Base-by-base conservation (phyloP, 441 rosid genomes). In the Theobroma grandiflorum region DNA sequence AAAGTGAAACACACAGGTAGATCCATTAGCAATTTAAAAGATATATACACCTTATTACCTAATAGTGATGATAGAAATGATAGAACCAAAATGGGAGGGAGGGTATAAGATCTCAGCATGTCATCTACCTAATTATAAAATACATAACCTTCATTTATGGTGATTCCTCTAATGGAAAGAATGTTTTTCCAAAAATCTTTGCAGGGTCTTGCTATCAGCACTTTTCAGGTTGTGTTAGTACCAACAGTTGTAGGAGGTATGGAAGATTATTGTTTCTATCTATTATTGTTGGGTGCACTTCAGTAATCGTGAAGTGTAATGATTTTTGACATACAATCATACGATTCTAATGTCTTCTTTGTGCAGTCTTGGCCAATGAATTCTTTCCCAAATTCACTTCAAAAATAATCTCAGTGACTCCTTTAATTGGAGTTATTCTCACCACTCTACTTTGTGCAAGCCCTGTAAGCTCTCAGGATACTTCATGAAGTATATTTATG, bases 361-460 rank as follows among this genome's bases (percentile, higher is more conserved):
- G 73, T 86, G 83, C 91, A 92, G 99, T 96, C 78, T 78, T 96
- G 84, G 79, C 93, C 55, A 96, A 96, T 75, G 99, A 96, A 82
- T 96, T 89, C 87, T 96, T 95, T 82, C 99, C 98, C 33, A 93
- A 90, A 64, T 91, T 96, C 84, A 95, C 98, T 52, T 87, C 95
- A 0, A 96, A 95, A 84, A 92, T 96, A 74, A 76, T 89, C 84
- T 77, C 90, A 2, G 86, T 94, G 78, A 96, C 98, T 14, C 99
- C 98, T n/a, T 81, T 94, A 82, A 89, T 96, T 59, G 98, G 99
- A 83, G 99, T 96, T 80, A 84, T 95, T 82, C 93, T 95, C 82
- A 96, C 98, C 40, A 95, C 98, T 37, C 87, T 96, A 68, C 97
- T 96, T 53, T 95, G 98, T 85, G 98, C 98, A 33, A 95, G 99